Evolutionary conservation across 805 yeast genomes (phyloP), one percentile per base, ranked within the genome.

Genomic region (Metschnikowia amazonensis): DNA sequence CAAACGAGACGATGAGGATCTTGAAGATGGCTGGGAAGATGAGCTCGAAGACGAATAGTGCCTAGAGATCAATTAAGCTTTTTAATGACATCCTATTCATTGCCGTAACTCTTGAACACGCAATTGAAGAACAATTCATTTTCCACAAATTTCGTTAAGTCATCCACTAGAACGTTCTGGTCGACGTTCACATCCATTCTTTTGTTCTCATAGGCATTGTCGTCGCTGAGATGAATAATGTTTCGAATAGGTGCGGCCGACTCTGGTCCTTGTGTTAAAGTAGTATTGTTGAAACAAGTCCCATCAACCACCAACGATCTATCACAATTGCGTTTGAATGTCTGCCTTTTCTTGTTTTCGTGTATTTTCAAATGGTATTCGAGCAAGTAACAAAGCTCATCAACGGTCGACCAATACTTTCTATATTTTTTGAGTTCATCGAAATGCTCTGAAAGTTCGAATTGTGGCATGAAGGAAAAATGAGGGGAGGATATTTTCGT

Each of bases 1-100:
- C 50, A 62, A 57, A 59, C 47, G 50, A 17, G 36, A 34, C 8
- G 50, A 45, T 42, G 67, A 53, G 41, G 57, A 49, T 10, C 53
- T 48, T 8, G 69, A 54, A 48, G 78, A 66, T 48, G 74, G 74
- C 43, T 78, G 83, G 82, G 83, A 79, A 50, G 70, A 69, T 36
- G 79, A 77, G 53, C 74, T 79, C 38, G 65, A 60, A 14, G 61
- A 66, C 47, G 77, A 71, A 50, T 25, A 41, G 21, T 6, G 35
- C 5, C 16, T 10, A 11, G 43, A 18, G n/a, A 18, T 27, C 47
- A 38, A 29, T 2, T 27, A 33, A 8, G 25, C 35, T 18, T 57
- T 50, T 31, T 57, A 60, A 25, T 36, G 41, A 18, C 36, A 30
- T n/a, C 24, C 36, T 24, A 36, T 17, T 37, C 25, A 39, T 23